Evolutionary conservation across 2,329 filamentous ascomycete genomes (phyloP), one percentile per base, ranked within the genome.

Genomic region (Mycosphaerella arachidis): DNA sequence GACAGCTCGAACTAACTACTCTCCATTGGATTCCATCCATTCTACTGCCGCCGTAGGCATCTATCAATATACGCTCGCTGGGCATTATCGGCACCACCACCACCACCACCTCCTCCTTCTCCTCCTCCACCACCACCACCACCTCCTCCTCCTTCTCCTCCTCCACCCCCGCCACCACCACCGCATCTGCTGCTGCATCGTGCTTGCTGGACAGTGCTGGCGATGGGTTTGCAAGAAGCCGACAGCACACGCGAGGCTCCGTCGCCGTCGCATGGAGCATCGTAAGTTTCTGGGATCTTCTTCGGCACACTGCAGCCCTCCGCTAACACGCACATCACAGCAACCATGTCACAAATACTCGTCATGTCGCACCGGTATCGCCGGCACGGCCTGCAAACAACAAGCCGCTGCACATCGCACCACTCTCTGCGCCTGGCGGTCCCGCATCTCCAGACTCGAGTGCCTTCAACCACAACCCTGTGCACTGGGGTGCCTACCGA

Each of bases 401-500:
- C 50, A 52, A 52, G 5, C 16, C 50, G 12, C 50, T 29, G 30
- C 50, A 52, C n/a, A 35, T 52, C 10, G 16, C 30, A 5, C 10
- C 27, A 10, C 50, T 52, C 27, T 20, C 50, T 31, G 29, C 50
- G 13, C 27, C 48, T 9, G 20, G n/a, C 31, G 12, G 1, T 31
- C 29, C 50, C 6, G 50, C 29, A 20, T 52, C 50, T 16, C 50
- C 50, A 16, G 30, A 52, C 50, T 48, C 40, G 40, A 48, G 29
- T 9, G 43, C 43, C 27, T 56, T 56, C 45, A 31, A 46, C 12
- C 54, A 56, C 43, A 29, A 35, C 30, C 54, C 54, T 35, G 54
- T 56, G 13, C 54, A 56, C 40, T 56, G 43, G 27, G 54, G 54
- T 18, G 29, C 40, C 8, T 56, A 56, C 35, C 40, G 54, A 13